Conservation (phyloP, 1,284 basidiomycete species). For the Chondrostereum purpureum region DNA sequence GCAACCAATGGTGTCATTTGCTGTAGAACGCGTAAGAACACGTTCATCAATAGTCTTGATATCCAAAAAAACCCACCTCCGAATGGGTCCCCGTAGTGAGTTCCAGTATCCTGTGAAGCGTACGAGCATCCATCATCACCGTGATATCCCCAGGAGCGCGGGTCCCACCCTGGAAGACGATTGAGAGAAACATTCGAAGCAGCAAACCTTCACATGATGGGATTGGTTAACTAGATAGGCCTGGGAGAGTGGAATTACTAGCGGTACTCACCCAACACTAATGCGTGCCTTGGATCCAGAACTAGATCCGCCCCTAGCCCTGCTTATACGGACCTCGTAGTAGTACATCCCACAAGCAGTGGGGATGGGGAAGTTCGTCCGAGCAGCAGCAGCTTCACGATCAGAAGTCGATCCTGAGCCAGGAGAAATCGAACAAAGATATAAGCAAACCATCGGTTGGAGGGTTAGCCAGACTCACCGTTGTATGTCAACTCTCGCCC, state of each 20-base stretch:
- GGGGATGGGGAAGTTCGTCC: slow-evolving; percentile 71
- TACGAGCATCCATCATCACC: slow-evolving; percentile 86
- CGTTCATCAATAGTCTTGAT: background rate
- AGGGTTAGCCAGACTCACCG: too few species aligned
- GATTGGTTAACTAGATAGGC: too few species aligned
- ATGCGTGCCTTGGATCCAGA: slow-evolving; percentile 40
- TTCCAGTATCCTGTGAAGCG: slow-evolving; percentile 66
- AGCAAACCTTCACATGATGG: slow-evolving; percentile 38
- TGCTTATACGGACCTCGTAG: slow-evolving; percentile 77
- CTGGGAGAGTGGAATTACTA: background rate
- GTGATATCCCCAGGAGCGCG: slow-evolving; percentile 89
- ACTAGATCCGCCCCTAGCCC: slow-evolving; percentile 72
- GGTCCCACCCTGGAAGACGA: slow-evolving; percentile 86
- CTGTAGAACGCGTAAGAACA: slow-evolving; percentile 30
- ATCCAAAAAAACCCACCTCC: slow-evolving; percentile 48
- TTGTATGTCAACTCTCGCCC: slow-evolving; percentile 67
- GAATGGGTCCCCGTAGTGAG: slow-evolving; percentile 70
- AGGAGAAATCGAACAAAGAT: slow-evolving; percentile 6
- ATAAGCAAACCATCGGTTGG: slow-evolving; percentile 12
- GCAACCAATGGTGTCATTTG: slow-evolving; percentile 81
- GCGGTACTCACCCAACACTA: slow-evolving; percentile 60
- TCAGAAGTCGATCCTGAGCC: slow-evolving; percentile 53
- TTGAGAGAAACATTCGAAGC: slow-evolving; percentile 52
- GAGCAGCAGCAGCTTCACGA: slow-evolving; percentile 75
- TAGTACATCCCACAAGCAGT: slow-evolving; percentile 84